These are phyloP conservation scores for Fusarium sp. DNA, from an alignment of 2,329 filamentous ascomycete genomes.

Conservation along the genomic window DNA sequence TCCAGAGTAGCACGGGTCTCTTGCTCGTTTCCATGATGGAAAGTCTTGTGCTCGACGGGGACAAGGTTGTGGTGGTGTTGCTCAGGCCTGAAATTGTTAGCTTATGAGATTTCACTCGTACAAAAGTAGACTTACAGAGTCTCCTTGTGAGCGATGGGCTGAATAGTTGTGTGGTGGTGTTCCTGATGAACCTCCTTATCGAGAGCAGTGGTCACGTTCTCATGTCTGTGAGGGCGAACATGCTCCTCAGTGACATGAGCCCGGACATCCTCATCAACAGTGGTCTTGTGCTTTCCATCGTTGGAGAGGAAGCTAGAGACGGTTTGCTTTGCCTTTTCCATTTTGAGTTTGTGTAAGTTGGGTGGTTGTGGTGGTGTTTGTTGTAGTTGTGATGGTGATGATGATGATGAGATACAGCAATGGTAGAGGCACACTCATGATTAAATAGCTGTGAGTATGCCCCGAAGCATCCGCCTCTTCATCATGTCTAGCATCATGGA, in stretches of 20 bases:
- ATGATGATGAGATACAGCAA: neutral
- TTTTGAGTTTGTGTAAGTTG: slow-evolving; percentile 44
- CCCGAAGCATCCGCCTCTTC: slow-evolving; percentile 11
- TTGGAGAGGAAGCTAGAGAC: slow-evolving; percentile 71
- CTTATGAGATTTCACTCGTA: neutral
- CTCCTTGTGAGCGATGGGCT: slow-evolving; percentile 64
- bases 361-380: neutral
- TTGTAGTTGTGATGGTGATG: slow-evolving; percentile 1
- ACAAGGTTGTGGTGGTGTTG: slow-evolving; percentile 70
- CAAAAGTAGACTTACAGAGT: slow-evolving; percentile 61
- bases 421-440: slow-evolving; percentile 1
- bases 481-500: slow-evolving; percentile 25
- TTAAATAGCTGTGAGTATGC: slow-evolving; percentile 29
- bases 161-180: slow-evolving; percentile 77
- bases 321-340: slow-evolving; percentile 75
- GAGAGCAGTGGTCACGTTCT: slow-evolving; percentile 71
- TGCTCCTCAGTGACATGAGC: slow-evolving; percentile 71
- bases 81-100: slow-evolving; percentile 59
- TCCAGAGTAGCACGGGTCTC: slow-evolving; percentile 61
- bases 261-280: slow-evolving; percentile 73
- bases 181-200: slow-evolving; percentile 79
- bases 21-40: slow-evolving; percentile 69
- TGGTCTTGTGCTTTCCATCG: slow-evolving; percentile 76
- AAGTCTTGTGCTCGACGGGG: slow-evolving; percentile 69
- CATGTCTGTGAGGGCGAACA: slow-evolving; percentile 69